These are phyloP conservation scores for Sonneratia caseolaris DNA, from an alignment of 345 rosid species.

Conservation along the genomic window DNA sequence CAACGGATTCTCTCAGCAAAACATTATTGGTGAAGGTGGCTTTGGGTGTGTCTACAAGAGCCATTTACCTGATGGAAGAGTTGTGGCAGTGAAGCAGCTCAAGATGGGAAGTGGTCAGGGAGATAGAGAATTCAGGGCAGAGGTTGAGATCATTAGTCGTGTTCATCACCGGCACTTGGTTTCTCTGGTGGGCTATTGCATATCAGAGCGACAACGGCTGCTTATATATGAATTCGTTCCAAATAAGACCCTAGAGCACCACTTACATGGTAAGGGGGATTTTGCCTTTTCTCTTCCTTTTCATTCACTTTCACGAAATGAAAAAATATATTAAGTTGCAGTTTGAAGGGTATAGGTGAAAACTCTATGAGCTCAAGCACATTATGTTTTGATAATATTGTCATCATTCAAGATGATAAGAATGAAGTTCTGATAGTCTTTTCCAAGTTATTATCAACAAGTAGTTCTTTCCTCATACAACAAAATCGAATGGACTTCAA, in stretches of 20 bases:
- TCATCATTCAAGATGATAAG: neutral
- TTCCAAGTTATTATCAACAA: neutral
- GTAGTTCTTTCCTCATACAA: too few species aligned
- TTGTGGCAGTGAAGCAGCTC: slow-evolving; percentile 92
- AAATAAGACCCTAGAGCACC: slow-evolving; percentile 83
- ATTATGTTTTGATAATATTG: neutral
- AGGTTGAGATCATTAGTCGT: slow-evolving; percentile 88
- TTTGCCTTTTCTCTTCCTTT: neutral
- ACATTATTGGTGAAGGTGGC: slow-evolving; percentile 88
- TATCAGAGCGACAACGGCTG: slow-evolving; percentile 52
- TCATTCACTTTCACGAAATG: neutral
- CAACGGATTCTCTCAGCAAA: slow-evolving; percentile 52
- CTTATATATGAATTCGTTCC: slow-evolving; percentile 90
- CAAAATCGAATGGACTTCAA: neutral
- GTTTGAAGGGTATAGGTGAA: neutral
- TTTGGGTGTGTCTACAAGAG: slow-evolving; percentile 89
- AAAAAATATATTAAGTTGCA: neutral
- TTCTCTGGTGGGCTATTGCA: slow-evolving; percentile 80
- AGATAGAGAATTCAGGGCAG: slow-evolving; percentile 92
- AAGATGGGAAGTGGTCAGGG: slow-evolving; percentile 96
- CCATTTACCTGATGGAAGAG: slow-evolving; percentile 36
- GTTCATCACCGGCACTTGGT: slow-evolving; percentile 96
- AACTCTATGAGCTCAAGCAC: neutral
- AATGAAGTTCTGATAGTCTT: neutral
- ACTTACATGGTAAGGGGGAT: slow-evolving; percentile 60